Percentiles rank a stretch among this genome's conserved stretches.
phyloP scores from a whole-genome alignment of 2,329 filamentous ascomycete genomes.

The Ceratocystis diversiconidia region DNA sequence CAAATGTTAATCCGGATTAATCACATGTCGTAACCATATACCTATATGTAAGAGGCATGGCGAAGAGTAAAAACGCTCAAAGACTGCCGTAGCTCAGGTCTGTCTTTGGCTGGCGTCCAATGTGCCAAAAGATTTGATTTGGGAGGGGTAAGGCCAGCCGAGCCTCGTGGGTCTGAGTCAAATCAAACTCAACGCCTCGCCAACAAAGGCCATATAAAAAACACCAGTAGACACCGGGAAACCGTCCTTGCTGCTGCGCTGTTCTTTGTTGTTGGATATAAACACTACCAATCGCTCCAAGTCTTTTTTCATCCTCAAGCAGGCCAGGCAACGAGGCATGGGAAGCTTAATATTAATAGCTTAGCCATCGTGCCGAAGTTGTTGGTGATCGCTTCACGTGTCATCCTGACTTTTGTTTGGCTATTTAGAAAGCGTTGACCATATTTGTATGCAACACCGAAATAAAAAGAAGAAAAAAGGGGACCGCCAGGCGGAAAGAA shows the following conservation, averaged over 20 bases:
- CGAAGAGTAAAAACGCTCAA: background rate
- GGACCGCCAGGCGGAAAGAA: background rate
- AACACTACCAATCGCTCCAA: background rate
- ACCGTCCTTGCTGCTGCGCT: constrained; percentile 10
- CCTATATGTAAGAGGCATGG: background rate
- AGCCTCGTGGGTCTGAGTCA: too few species aligned
- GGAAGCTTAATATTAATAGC: background rate
- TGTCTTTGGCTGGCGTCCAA: background rate
- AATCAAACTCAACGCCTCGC: too few species aligned
- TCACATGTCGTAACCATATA: background rate
- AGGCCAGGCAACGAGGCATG: background rate
- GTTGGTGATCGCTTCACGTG: background rate
- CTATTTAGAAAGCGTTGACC: background rate
- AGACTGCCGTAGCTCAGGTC: constrained; percentile 10
- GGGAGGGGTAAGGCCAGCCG: too few species aligned
- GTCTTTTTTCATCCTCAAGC: background rate
- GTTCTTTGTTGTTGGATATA: background rate
- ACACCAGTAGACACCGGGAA: background rate
- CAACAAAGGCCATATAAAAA: background rate
- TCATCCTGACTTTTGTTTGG: background rate
- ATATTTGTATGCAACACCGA: background rate
- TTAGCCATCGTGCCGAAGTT: background rate
- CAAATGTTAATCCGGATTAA: background rate
- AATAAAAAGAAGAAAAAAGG: background rate
- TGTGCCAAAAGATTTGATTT: background rate